These are phyloP conservation scores for Stylonectria norvegica DNA, from an alignment of 2,329 filamentous ascomycete species.

Conservation along the genomic window DNA sequence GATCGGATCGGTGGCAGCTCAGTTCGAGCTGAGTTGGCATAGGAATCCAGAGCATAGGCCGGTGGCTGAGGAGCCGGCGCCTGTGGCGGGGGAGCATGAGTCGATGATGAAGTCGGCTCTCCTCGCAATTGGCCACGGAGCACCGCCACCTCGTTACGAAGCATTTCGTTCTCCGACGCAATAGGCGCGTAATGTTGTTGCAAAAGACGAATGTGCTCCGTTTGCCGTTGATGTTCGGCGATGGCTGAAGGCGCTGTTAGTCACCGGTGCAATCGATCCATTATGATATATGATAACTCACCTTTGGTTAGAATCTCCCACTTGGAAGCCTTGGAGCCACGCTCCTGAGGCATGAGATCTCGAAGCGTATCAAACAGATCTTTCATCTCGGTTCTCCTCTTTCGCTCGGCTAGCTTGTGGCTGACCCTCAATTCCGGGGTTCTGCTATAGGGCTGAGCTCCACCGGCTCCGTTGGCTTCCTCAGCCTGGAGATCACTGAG, in stretches of 20 bases:
- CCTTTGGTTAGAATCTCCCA: conserved; percentile 88
- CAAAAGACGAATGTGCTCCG: conserved; percentile 46
- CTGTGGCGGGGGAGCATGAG: conserved; percentile 23
- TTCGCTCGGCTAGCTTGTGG: conserved; percentile 81
- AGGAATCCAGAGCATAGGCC: conserved; percentile 30
- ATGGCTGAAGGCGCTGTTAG: too few relatives aligned
- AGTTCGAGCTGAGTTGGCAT: conserved; percentile 37
- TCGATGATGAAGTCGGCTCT: conserved; percentile 28
- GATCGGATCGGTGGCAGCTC: conserved; percentile 57
- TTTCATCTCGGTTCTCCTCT: conserved; percentile 85
- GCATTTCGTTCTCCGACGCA: conserved; percentile 43
- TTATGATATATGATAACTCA: too few relatives aligned
- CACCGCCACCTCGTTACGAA: conserved; percentile 48
- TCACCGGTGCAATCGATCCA: too few relatives aligned
- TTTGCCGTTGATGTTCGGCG: conserved; percentile 56
- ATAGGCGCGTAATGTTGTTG: conserved; percentile 43
- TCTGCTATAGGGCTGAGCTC: conserved; percentile 73
- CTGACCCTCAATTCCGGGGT: conserved; percentile 79
- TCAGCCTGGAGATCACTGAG: conserved; percentile 63
- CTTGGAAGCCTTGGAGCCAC: conserved; percentile 81
- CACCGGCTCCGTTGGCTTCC: conserved; percentile 47
- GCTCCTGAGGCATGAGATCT: conserved; percentile 73
- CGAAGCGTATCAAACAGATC: conserved; percentile 78
- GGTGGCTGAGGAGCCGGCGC: conserved; percentile 18
- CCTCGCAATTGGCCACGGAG: conserved; percentile 46